phyloP scores from a whole-genome alignment of 768 basidiomycete species.

The Pleurotus salmoneostramineus region DNA sequence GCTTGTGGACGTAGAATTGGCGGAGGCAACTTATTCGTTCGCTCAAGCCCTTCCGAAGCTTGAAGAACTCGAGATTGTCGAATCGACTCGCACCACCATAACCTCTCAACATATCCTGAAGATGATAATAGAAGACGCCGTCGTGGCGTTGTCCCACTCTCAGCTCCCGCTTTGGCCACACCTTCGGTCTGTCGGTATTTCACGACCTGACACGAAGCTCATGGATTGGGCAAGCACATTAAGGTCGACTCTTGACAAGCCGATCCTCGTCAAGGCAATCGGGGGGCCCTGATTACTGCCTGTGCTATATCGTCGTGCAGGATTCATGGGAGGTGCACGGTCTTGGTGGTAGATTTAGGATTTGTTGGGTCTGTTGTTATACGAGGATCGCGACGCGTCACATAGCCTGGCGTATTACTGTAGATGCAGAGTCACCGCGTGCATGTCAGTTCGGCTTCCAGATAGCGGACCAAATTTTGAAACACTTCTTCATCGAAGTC shows the following conservation, averaged over 20 bases:
- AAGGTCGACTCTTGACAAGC: neutral
- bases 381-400: no score
- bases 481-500: no score
- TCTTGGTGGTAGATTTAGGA: no score
- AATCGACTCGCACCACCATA: neutral
- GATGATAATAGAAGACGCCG: neutral
- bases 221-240: neutral
- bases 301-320: no score
- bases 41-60: neutral
- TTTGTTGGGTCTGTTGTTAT: no score
- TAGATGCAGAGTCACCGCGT: no score
- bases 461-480: no score
- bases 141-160: neutral
- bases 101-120: neutral
- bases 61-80: neutral
- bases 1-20: neutral
- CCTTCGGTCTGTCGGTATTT: neutral
- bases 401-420: no score
- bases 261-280: neutral
- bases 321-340: no score
- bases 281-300: no score
- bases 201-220: neutral
- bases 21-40: neutral
- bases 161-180: neutral
- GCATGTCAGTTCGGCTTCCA: no score